phyloP scores from a whole-genome alignment of 148 eudicot species.

The Dianthus caryophyllus region DNA sequence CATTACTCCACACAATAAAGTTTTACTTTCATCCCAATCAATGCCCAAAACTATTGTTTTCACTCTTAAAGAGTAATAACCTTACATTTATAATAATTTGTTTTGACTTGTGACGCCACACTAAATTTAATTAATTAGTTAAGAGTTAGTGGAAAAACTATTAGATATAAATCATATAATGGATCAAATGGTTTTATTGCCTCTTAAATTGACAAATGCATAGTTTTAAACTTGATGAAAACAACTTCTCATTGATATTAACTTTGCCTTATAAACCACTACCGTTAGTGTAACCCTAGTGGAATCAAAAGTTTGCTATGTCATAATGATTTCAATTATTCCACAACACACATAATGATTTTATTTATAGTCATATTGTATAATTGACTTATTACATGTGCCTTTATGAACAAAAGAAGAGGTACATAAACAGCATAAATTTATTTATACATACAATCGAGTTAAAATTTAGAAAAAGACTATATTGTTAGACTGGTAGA shows the following conservation, averaged over 20 bases:
- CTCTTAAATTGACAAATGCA: slow-evolving; percentile 5
- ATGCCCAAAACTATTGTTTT: background rate
- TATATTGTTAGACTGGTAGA: too few relatives aligned
- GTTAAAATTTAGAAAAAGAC: too few relatives aligned
- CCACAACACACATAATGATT: background rate
- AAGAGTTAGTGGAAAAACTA: background rate
- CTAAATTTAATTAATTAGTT: background rate
- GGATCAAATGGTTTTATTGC: background rate
- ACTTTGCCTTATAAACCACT: slow-evolving; percentile 6
- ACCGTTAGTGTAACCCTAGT: slow-evolving; percentile 11
- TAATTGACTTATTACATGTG: background rate
- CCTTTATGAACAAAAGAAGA: background rate
- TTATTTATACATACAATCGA: too few relatives aligned
- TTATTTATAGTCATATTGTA: background rate
- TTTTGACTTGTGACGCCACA: background rate
- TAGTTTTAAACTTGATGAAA: background rate
- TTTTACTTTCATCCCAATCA: background rate
- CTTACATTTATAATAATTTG: background rate
- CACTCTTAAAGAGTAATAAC: background rate
- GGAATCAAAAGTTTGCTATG: slow-evolving; percentile 8
- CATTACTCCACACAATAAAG: too few relatives aligned
- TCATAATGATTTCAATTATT: slow-evolving; percentile 12
- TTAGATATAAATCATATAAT: background rate
- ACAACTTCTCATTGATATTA: background rate
- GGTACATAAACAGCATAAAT: background rate